Evolutionary conservation across 2,329 filamentous ascomycete species (phyloP), one percentile per base, ranked within the genome.

Genomic region (Sarocladium brachiariae): DNA sequence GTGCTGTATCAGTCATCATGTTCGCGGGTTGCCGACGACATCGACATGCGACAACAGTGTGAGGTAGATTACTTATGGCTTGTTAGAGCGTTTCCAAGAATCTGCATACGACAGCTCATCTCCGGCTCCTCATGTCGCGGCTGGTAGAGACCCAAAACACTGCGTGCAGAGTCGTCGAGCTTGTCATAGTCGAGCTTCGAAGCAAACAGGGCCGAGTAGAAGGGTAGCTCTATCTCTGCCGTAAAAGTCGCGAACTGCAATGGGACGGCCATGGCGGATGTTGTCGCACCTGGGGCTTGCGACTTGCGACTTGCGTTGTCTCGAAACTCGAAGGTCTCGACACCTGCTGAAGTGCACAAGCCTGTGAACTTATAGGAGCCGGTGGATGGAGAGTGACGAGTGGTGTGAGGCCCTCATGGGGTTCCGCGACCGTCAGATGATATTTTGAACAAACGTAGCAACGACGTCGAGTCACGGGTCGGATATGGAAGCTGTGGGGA

Each of bases 151-250:
- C 93, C 93, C 25, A 95, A 76, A 2, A 97, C 78, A 53, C 86
- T 84, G 39, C 92, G 87, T 21, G 90, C 87, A 9, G 91, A 95
- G 67, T 95, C 92, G 71, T 96, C 88, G 49, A 99, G 87, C 70
- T 91, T 96, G 72, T 96, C 93, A 77, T 95, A 86, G 66, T 97
- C 90, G 65, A 99, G 89, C 71, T 99, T 99, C 57, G 86, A 87
- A 5, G 86, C 83, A 53, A 95, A 93, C n/a, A 99, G 80, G 4
- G 89, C 85, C 41, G 88, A 86, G 66, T 96, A 99, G 70, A 99
- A 99, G 39, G 90, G 89, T 38, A 97, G 77, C 65, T 99, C 93
- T 63, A 97, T 90, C 70, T 96, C 89, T 46, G 92, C 96, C 35
- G 85, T 81, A 75, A 96, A 97, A 1, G 92, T 86, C 54, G 89